Evolutionary conservation across 768 basidiomycete species (phyloP), one percentile per base, ranked within the genome.

Genomic region (Clitopilus hobsonii): DNA sequence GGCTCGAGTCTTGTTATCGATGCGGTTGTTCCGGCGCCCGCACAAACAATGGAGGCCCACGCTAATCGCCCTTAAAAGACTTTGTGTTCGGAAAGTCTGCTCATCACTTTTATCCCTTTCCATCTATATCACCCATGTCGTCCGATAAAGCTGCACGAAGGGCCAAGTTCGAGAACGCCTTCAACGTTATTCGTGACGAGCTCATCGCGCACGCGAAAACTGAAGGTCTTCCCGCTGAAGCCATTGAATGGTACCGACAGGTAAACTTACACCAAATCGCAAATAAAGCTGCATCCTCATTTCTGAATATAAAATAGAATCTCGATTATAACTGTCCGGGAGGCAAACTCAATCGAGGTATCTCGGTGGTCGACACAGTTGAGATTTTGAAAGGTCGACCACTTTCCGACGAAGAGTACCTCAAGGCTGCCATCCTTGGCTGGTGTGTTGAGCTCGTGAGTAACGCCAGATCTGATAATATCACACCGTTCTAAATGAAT

Each of bases 361-460:
- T 98, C 74, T 94, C 93, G 10, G 94, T 97, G 63, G 88, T 94
- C 47, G 96, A 98, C 70, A 90, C 92, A 2, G 89, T 87, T 52
- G 86, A 92, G 71, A 94, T 98, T 67, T 71, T 98, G 57, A 84
- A 87, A 56, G 91, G 89, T 1, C 74, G 82, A 1, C 48, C 72
- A 16, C 71, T 96, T 58, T 76, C 77, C 0, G 91, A 94, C 0
- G 84, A 90, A 5, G 94, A 98, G 73, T 98, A 96, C 74, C 76
- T 88, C 72, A 85, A 89, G 61, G 83, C 92, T 6, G 95, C 92
- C 3, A 72, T 96, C 26, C 78, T 98, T 25, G 96, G 95, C 3
- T 98, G 96, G 96, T 88, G 90, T 69, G 85, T 99, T 62, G 96
- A 98, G 72, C 78, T 98, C 58, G 95, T 95, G 58, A 61, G 91